These are phyloP conservation scores for Phoma herbarum DNA, from an alignment of 2,329 filamentous ascomycete genomes.

Conservation along the genomic window DNA sequence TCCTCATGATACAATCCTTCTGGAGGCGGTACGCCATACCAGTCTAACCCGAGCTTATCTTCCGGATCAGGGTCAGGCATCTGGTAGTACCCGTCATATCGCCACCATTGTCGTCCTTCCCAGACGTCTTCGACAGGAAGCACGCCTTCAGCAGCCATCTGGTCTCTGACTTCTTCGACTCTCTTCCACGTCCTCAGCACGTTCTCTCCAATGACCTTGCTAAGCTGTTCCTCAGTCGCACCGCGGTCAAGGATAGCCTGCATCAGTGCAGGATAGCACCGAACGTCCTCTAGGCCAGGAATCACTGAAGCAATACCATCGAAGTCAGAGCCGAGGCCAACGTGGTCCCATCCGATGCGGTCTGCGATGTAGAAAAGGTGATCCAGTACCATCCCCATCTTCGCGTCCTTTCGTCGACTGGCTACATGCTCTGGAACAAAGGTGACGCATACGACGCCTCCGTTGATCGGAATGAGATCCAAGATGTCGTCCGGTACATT, in stretches of 20 bases:
- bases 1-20: constrained; percentile 13
- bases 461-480: constrained; percentile 72
- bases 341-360: constrained; percentile 82
- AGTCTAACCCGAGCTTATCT: constrained; percentile 9
- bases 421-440: constrained; percentile 81
- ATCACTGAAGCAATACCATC: constrained; percentile 57
- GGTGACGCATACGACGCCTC: constrained; percentile 87
- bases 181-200: constrained; percentile 17
- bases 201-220: constrained; percentile 17
- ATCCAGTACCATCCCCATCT: constrained; percentile 73
- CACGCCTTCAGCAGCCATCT: constrained; percentile 8
- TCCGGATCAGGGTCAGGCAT: constrained; percentile 14
- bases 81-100: constrained; percentile 15
- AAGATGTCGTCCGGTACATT: constrained; percentile 89
- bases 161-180: constrained; percentile 10
- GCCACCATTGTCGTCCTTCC: constrained; percentile 15
- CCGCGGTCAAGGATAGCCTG: constrained; percentile 1
- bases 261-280: constrained; percentile 11
- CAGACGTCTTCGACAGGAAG: constrained; percentile 8
- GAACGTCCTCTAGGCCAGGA: constrained; percentile 21
- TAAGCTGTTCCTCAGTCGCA: constrained; percentile 10
- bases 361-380: constrained; percentile 84
- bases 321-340: constrained; percentile 88
- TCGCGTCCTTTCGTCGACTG: constrained; percentile 50
- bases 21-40: constrained; percentile 13